A percentile compares a stretch with the other conserved stretches of the same genome.
Conservation (phyloP, 306 rosid species). For the Luffa aegyptiaca region DNA sequence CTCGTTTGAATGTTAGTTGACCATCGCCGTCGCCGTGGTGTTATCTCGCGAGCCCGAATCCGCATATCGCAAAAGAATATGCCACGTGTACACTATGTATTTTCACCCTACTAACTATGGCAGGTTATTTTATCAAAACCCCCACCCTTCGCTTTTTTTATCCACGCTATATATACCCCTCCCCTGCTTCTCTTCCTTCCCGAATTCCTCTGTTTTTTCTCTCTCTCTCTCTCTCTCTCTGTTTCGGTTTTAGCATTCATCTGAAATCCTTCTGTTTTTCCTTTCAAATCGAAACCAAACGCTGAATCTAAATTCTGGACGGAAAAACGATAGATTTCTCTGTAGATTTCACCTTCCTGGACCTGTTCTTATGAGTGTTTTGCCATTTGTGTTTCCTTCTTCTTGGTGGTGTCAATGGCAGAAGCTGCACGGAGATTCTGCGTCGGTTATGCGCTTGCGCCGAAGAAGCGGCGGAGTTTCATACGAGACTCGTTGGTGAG, state of each 20-base stretch:
- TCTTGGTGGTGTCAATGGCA: slow-evolving; percentile 33
- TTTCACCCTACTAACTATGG: background rate
- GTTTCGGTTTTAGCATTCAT: background rate
- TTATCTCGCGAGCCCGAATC: background rate
- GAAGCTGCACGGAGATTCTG: slow-evolving; percentile 54
- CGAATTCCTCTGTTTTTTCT: background rate
- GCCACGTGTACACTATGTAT: slow-evolving; percentile 1
- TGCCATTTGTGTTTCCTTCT: background rate
- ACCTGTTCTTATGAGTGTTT: slow-evolving; percentile 18
- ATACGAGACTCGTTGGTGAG: slow-evolving; percentile 51
- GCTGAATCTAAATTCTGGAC: background rate
- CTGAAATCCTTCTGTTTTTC: no score
- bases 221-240: background rate
- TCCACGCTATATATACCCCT: background rate
- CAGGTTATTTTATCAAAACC: background rate
- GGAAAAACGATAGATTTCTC: background rate
- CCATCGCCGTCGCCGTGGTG: background rate
- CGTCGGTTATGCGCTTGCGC: slow-evolving; percentile 67
- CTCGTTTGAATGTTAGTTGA: background rate
- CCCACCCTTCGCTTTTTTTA: background rate
- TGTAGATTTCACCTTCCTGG: background rate
- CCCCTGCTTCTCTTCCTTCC: background rate
- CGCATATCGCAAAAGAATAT: background rate
- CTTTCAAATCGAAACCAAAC: background rate
- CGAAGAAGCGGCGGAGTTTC: slow-evolving; percentile 80